These are phyloP conservation scores for Glomus cerebriforme DNA, from an alignment of 192 early-diverging fungal genomes.

Conservation along the genomic window DNA sequence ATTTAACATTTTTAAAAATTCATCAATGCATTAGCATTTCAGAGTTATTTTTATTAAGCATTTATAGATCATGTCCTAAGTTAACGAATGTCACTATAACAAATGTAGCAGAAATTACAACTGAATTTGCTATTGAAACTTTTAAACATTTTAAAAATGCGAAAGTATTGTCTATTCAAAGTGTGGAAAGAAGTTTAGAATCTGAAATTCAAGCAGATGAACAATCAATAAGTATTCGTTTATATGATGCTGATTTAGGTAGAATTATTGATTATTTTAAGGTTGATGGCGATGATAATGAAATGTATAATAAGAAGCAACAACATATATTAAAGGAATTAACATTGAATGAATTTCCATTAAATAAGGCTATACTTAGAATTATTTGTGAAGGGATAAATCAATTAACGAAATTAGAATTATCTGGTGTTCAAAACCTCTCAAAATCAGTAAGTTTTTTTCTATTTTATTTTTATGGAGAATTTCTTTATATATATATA, in stretches of 20 bases:
- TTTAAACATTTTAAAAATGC: neutral
- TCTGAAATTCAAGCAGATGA: neutral
- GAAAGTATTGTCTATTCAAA: neutral
- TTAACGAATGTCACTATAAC: neutral
- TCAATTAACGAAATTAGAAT: neutral
- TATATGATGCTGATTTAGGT: neutral
- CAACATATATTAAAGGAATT: neutral
- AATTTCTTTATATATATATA: neutral
- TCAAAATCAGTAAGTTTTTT: conserved; percentile 19
- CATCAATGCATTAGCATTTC: conserved; percentile 20
- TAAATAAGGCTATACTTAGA: neutral
- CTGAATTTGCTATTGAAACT: neutral
- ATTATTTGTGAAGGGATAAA: conserved; percentile 12
- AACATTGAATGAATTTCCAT: neutral
- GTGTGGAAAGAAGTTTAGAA: neutral
- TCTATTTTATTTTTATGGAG: neutral
- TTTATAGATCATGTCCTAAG: conserved; percentile 7
- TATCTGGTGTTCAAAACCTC: neutral
- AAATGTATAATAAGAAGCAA: neutral
- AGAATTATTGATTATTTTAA: conserved; percentile 20
- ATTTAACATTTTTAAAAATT: neutral
- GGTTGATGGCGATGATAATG: neutral
- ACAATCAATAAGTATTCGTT: neutral
- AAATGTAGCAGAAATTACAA: conserved; percentile 5
- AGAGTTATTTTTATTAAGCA: conserved; percentile 2